Evolutionary conservation across 768 basidiomycete genomes (phyloP), one percentile per base, ranked within the genome.

Genomic region (Xanthoconium stramineum): DNA sequence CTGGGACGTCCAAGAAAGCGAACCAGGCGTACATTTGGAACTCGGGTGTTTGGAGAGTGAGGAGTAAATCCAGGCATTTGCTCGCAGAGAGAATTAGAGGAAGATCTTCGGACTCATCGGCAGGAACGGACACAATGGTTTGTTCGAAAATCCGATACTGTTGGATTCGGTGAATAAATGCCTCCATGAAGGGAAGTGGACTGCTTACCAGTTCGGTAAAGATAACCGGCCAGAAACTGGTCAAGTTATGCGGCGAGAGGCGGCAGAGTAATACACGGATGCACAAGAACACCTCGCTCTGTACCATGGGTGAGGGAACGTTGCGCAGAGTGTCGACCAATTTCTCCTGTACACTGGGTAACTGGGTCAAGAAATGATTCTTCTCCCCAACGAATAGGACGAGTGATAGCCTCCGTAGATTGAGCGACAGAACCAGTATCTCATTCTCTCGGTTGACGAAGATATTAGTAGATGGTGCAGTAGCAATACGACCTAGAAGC

Each of bases 401-500:
- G 66, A 91, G 92, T 6, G 94, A 92, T 39, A 98, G 75, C 33
- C 96, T 80, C 40, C 97, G 84, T 19, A 99, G 77, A 65, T 91
- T 94, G 50, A 94, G 75, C 3, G 94, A 93, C 28, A 93, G 84
- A 29, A 88, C 74, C 0, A 93, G 74, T 83, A 90, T 95, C 73
- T 99, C 97, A 53, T 94, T 91, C 68, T 98, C 97, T 45, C 89
- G 79, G 66, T 94, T 98, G 32, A 93, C 88, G 72, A 99, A 99
- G 52, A 99, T 97, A 65, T 97, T 98, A 19, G 93, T 87, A 0
- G 95, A 96, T 1, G 97, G 88, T 0, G 86, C 84, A 3, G 90
- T 85, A 2, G 90, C 85, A 50, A 96, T 83, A 75, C 82, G 83
- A 68, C 85, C 96, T 80, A 63, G 35, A 45, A 73, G 7, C 62